Evolutionary conservation across 2,329 filamentous ascomycete species (phyloP).

Genomic region (Botrytis byssoidea): DNA sequence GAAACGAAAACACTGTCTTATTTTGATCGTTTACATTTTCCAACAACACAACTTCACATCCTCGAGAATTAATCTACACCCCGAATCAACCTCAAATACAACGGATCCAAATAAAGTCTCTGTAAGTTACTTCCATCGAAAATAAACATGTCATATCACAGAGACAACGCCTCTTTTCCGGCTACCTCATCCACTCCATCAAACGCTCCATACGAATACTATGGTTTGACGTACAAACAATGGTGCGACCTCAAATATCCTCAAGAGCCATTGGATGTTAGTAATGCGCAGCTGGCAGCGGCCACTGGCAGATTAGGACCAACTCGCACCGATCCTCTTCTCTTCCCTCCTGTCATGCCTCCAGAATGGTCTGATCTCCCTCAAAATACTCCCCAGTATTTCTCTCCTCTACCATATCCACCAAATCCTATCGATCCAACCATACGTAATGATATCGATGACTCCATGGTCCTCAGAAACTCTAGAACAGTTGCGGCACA

Average conservation of each 20-base stretch:
- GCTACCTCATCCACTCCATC: neutral
- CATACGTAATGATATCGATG: neutral
- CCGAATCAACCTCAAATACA: neutral
- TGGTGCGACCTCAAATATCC: neutral
- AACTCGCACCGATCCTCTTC: neutral
- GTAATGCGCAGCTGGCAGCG: neutral
- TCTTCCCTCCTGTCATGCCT: too few species aligned
- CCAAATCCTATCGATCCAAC: neutral
- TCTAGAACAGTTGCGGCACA: neutral
- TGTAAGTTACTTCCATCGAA: neutral
- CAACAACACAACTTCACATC: neutral
- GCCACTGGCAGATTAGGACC: neutral
- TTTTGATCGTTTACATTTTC: neutral
- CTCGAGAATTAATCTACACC: neutral
- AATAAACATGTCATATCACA: neutral
- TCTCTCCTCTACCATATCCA: neutral
- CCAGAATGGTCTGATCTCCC: fast-evolving
- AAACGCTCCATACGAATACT: neutral
- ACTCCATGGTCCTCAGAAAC: neutral
- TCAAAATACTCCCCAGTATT: neutral
- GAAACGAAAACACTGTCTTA: neutral
- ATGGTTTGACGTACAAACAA: neutral
- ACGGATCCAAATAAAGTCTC: neutral
- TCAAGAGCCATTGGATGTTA: neutral
- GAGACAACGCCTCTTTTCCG: neutral